Conservation (phyloP, 805 yeast species). For the Metschnikowia sp. region DNA sequence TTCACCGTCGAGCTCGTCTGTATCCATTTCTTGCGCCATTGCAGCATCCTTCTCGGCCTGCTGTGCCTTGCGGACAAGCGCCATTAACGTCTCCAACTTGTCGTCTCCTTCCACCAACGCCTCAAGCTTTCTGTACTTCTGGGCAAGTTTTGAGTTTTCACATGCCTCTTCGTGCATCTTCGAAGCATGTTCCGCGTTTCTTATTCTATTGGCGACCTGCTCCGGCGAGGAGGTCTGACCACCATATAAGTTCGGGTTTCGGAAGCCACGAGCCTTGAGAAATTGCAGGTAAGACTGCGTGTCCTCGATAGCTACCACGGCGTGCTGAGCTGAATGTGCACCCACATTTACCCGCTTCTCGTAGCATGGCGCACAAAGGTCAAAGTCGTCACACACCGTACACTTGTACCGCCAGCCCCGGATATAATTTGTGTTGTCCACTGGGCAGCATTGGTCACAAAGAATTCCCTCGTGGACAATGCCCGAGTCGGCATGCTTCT, state of each 20-base stretch:
- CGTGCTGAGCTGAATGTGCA: conserved; percentile 11
- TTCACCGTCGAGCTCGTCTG: neutral
- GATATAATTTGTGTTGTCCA: conserved; percentile 4
- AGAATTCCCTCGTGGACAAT: conserved; percentile 25
- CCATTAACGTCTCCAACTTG: neutral
- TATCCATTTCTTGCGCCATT: neutral
- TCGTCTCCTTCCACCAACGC: neutral
- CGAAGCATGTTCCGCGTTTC: neutral
- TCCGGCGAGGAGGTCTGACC: neutral
- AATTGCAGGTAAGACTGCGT: conserved; percentile 2
- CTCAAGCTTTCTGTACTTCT: conserved; percentile 1
- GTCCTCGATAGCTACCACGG: conserved; percentile 15
- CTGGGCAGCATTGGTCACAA: conserved; percentile 36
- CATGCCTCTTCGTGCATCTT: neutral
- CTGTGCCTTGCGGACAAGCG: neutral
- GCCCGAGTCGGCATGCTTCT: neutral
- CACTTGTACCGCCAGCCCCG: conserved; percentile 17
- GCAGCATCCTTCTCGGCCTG: neutral
- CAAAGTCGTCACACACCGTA: conserved; percentile 15
- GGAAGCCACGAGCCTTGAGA: neutral
- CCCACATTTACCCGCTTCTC: neutral
- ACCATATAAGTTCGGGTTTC: neutral
- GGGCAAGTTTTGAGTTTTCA: too few species aligned
- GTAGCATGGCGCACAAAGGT: conserved; percentile 15
- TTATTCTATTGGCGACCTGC: neutral